Evolutionary conservation across 441 rosid species (phyloP).

Genomic region (Gossypium schwendimanii): DNA sequence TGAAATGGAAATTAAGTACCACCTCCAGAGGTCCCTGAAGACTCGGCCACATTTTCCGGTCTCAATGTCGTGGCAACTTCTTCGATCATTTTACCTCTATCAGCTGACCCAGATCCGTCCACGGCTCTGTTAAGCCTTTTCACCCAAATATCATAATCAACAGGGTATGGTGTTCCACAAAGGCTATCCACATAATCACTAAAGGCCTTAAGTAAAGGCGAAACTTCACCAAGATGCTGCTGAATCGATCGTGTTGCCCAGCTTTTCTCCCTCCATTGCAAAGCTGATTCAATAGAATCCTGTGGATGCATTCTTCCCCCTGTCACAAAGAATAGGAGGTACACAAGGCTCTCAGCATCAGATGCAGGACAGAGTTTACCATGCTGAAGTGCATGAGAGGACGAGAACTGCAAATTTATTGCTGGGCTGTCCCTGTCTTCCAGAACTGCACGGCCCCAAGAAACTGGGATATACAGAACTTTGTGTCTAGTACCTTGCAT

Average conservation of each 20-base stretch:
- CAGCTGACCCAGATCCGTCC: slow-evolving; percentile 29
- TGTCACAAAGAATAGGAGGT: slow-evolving; percentile 39
- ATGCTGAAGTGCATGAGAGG: slow-evolving; percentile 56
- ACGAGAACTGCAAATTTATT: slow-evolving; percentile 53
- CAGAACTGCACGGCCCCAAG: slow-evolving; percentile 63
- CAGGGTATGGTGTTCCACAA: slow-evolving; percentile 62
- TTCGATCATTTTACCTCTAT: slow-evolving; percentile 49
- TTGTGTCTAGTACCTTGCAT: slow-evolving; percentile 18
- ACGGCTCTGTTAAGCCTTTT: slow-evolving; percentile 42
- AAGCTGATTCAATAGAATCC: slow-evolving; percentile 55
- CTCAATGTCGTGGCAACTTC: slow-evolving; percentile 25
- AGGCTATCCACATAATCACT: slow-evolving; percentile 65
- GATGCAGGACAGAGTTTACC: slow-evolving; percentile 64
- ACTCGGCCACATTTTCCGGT: slow-evolving; percentile 36
- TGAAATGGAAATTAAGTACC: slow-evolving; percentile 15
- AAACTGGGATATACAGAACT: slow-evolving; percentile 28
- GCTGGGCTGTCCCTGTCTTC: slow-evolving; percentile 61
- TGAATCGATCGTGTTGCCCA: slow-evolving; percentile 54
- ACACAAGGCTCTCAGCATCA: slow-evolving; percentile 57
- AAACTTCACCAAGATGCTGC: slow-evolving; percentile 50
- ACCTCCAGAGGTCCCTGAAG: slow-evolving; percentile 30
- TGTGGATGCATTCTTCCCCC: slow-evolving; percentile 46
- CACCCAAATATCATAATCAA: slow-evolving; percentile 55
- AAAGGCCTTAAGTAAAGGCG: slow-evolving; percentile 57
- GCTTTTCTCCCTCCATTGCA: slow-evolving; percentile 61